Evolutionary conservation across 2,329 filamentous ascomycete genomes (phyloP).

Genomic region (Ophiostoma tasmaniense): DNA sequence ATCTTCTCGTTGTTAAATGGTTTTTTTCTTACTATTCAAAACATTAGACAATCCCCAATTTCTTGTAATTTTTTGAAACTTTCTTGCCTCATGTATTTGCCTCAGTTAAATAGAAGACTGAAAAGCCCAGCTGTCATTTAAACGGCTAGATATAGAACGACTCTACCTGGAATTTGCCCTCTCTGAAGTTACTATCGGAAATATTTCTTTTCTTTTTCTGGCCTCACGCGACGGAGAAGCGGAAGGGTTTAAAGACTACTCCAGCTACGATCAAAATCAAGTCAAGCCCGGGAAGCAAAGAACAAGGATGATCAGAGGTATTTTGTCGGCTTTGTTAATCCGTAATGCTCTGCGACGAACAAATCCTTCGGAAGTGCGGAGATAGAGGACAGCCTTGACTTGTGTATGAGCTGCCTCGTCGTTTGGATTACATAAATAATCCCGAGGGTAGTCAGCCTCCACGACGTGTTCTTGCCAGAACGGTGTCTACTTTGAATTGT

Average conservation of each 20-base stretch:
- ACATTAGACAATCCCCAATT: too few relatives aligned
- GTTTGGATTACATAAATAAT: not conserved
- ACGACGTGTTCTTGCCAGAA: not conserved
- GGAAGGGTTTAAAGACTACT: not conserved
- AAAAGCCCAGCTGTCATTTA: too few relatives aligned
- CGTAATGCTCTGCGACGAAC: not conserved
- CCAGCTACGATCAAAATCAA: not conserved
- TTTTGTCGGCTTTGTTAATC: not conserved
- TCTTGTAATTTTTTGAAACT: too few relatives aligned
- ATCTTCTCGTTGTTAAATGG: too few relatives aligned
- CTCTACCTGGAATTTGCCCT: not conserved
- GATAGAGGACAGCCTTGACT: not conserved
- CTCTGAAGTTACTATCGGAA: not conserved
- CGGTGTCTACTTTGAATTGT: too few relatives aligned
- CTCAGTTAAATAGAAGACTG: too few relatives aligned
- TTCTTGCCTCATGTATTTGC: too few relatives aligned
- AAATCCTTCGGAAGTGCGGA: not conserved
- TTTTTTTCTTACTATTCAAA: too few relatives aligned
- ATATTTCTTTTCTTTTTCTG: not conserved
- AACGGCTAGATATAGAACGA: too few relatives aligned
- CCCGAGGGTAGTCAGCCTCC: not conserved
- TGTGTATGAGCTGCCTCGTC: not conserved
- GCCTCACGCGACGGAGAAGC: not conserved
- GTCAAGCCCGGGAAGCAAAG: not conserved
- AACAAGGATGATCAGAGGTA: not conserved